phyloP scores from a whole-genome alignment of 208 protist genomes.

The Crithidia expoeki region DNA sequence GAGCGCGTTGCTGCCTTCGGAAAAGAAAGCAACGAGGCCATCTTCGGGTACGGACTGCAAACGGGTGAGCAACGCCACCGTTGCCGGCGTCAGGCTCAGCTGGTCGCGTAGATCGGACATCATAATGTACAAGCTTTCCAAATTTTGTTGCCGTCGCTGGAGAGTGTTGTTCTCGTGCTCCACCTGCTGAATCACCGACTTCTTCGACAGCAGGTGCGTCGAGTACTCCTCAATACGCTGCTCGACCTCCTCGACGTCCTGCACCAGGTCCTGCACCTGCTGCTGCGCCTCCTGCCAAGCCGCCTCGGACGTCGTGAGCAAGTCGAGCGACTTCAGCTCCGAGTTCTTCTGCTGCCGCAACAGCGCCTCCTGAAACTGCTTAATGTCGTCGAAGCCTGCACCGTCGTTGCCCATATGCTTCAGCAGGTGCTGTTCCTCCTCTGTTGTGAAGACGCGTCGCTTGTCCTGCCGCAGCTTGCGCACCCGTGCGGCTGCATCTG shows the following conservation, averaged over 20 bases:
- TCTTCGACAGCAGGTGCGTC: slow-evolving; percentile 74
- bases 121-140: slow-evolving; percentile 66
- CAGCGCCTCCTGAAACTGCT: slow-evolving; percentile 68
- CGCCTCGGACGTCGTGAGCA: slow-evolving; percentile 53
- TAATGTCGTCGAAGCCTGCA: slow-evolving; percentile 78
- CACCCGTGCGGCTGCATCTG: slow-evolving; percentile 75
- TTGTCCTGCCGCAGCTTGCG: slow-evolving; percentile 72
- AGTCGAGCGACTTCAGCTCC: slow-evolving; percentile 75
- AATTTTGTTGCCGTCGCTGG: slow-evolving; percentile 79
- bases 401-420: slow-evolving; percentile 48
- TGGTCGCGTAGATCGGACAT: slow-evolving; percentile 70
- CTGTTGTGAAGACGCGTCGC: slow-evolving; percentile 59
- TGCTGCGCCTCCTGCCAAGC: slow-evolving; percentile 61
- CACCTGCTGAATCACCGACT: slow-evolving; percentile 77
- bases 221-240: slow-evolving; percentile 79
- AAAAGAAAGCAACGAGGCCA: slow-evolving; percentile 61
- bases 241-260: slow-evolving; percentile 80
- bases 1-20: slow-evolving; percentile 67
- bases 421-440: slow-evolving; percentile 80
- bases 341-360: slow-evolving; percentile 70
- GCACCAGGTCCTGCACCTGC: slow-evolving; percentile 60
- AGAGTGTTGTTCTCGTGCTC: slow-evolving; percentile 88
- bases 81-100: slow-evolving; percentile 57
- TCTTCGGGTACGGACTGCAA: slow-evolving; percentile 52
- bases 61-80: slow-evolving; percentile 45